Evolutionary conservation across 495 filamentous ascomycete genomes (phyloP).

Genomic region (Extremus antarcticus): DNA sequence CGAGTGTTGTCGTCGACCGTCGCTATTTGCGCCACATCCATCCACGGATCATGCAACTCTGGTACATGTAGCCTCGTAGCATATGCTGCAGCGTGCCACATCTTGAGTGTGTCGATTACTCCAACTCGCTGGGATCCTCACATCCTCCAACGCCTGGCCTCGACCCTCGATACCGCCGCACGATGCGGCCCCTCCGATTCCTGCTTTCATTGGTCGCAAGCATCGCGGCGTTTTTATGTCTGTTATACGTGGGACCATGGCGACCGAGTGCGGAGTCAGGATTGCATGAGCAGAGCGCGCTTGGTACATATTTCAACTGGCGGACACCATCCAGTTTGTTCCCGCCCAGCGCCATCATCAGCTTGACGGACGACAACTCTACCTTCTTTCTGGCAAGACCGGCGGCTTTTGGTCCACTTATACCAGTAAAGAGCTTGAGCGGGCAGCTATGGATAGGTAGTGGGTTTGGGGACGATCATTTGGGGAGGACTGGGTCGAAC

Average conservation of each 20-base stretch:
- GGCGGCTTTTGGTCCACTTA: conserved; percentile 77
- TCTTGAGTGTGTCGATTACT: too few species aligned
- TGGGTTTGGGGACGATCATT: conserved; percentile 68
- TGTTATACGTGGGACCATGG: conserved; percentile 25
- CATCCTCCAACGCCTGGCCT: too few species aligned
- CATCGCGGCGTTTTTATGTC: conserved; percentile 24
- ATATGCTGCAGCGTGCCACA: too few species aligned
- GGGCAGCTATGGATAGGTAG: conserved; percentile 84
- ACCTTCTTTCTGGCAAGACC: conserved; percentile 91
- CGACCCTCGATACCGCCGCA: too few species aligned
- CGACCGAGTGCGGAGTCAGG: conserved; percentile 1
- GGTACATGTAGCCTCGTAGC: too few species aligned
- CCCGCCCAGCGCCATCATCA: conserved; percentile 88
- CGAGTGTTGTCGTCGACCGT: too few species aligned
- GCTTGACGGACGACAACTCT: conserved; percentile 92
- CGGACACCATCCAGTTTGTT: conserved; percentile 68
- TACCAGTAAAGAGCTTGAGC: conserved; percentile 66
- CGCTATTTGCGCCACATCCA: too few species aligned
- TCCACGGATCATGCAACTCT: too few species aligned
- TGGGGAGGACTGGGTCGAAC: conserved; percentile 44
- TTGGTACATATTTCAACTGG: conserved; percentile 52
- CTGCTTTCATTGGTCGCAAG: conserved; percentile 28
- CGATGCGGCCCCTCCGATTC: conserved; percentile 33
- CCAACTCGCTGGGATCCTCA: too few species aligned
- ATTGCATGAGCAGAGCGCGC: conserved; percentile 5